Percentiles rank a stretch among this genome's conserved stretches.
Evolutionary conservation across 2,329 filamentous ascomycete genomes (phyloP).

Genomic region (Xenoacremonium recifei): DNA sequence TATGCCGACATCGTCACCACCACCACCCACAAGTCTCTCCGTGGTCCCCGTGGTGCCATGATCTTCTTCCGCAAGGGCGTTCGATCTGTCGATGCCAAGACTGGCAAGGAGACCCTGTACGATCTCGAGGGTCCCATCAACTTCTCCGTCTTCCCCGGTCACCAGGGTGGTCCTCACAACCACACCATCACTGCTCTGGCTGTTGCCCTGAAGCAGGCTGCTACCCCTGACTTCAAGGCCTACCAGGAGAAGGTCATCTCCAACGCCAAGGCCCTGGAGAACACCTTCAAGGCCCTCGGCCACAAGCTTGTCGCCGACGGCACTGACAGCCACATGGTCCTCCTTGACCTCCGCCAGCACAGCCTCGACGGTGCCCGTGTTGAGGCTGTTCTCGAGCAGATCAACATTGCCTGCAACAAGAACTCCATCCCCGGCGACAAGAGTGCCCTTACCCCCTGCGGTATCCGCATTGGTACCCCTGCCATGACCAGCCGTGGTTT

Average conservation of each 20-base stretch:
- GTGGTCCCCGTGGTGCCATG: conserved; percentile 97
- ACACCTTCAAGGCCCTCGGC: conserved; percentile 78
- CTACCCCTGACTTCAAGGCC: conserved; percentile 83
- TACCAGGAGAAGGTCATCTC: conserved; percentile 92
- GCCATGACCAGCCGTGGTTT: conserved; percentile 98
- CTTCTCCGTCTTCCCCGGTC: conserved; percentile 97
- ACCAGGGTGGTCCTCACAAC: conserved; percentile 98
- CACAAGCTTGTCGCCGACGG: conserved; percentile 95
- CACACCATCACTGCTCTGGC: conserved; percentile 98
- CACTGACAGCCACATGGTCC: conserved; percentile 96
- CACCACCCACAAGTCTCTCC: conserved; percentile 98
- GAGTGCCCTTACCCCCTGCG: conserved; percentile 89
- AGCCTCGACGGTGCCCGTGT: conserved; percentile 90
- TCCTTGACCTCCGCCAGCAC: conserved; percentile 87
- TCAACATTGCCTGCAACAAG: conserved; percentile 99
- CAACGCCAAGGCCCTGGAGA: conserved; percentile 90
- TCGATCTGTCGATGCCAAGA: conserved; percentile 84
- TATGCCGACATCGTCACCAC: conserved; percentile 96
- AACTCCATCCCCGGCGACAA: conserved; percentile 98
- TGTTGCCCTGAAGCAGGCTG: conserved; percentile 92
- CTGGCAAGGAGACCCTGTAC: conserved; percentile 85
- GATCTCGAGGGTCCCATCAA: conserved; percentile 97
- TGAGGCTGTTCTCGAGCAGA: conserved; percentile 93
- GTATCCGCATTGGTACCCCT: conserved; percentile 93
- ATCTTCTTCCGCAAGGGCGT: conserved; percentile 99